These are phyloP conservation scores for Pichia sp. DNA, from an alignment of 1,139 yeast genomes.

Conservation along the genomic window DNA sequence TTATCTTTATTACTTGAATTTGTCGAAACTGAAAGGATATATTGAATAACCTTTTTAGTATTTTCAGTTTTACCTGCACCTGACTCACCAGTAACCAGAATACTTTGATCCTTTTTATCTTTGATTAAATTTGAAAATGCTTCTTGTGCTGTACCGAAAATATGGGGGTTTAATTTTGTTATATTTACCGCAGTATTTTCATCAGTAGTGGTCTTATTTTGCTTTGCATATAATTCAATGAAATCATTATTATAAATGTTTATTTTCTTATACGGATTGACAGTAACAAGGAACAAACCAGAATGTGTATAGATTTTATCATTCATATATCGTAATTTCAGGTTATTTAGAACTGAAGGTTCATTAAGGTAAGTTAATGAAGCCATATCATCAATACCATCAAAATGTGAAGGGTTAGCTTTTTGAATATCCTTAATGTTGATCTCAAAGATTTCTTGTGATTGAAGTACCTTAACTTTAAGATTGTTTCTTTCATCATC, in stretches of 20 bases:
- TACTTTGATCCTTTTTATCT: conserved; percentile 75
- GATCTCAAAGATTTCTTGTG: conserved; percentile 25
- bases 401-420: conserved; percentile 87
- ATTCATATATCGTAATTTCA: conserved; percentile 67
- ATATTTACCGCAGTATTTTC: background rate
- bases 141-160: conserved; percentile 83
- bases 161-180: conserved; percentile 61
- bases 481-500: conserved; percentile 34
- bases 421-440: conserved; percentile 48
- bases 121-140: conserved; percentile 73
- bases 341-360: conserved; percentile 83
- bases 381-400: conserved; percentile 91
- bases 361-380: conserved; percentile 90
- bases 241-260: conserved; percentile 65
- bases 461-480: conserved; percentile 45
- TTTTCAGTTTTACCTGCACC: conserved; percentile 99
- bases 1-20: conserved; percentile 23
- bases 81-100: conserved; percentile 94
- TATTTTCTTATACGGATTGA: conserved; percentile 79
- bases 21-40: conserved; percentile 70
- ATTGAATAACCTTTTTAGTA: conserved; percentile 92
- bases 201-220: conserved; percentile 7
- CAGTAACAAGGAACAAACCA: conserved; percentile 90
- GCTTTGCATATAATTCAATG: conserved; percentile 40
- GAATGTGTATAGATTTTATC: conserved; percentile 71